Base-by-base conservation (phyloP, 169 alveolate genomes). In the Blepharisma undulans region DNA sequence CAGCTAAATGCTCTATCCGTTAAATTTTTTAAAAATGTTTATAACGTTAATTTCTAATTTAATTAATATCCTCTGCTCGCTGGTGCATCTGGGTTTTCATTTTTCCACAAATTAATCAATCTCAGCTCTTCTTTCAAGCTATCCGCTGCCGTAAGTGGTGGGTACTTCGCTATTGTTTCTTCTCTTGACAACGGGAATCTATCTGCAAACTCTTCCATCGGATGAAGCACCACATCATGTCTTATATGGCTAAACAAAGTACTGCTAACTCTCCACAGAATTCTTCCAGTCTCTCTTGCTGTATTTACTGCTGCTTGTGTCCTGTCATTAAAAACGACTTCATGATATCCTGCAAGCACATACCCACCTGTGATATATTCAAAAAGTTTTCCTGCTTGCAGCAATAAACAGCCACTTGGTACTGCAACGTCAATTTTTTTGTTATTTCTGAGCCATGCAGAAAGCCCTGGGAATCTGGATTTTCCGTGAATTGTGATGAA, bases 401-500 rank as follows among this genome's bases (percentile, higher is more conserved):
- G 86, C 0, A 96, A 89, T 14, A 96, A 82, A 80, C 97, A 95
- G 8, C 98, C 98, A 48, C 92, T 95, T 14, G 96, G 97, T 7
- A 96, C 95, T 34, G 92, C 88, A 10, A 96, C 97, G 7, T 95
- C 79, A 32, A 94, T 76, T 76, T 92, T 96, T 78, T 92, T 91
- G 77, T 94, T 93, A 80, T 94, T 94, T 76, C 96, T 77, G n/a
- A 94, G 93, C 98, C 98, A 96, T 16, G 94, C 86, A 81, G 33
- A 94, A 14, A 96, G 92, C 4, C 98, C 98, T 32, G 98, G 98
- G 90, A 91, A 96, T 33, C 98, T 85, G 14, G 95, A 89, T 82
- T 96, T 96, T 19, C 98, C 98, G 80, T 96, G 98, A 48, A 96
- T 96, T 19, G 98, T 96, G 21, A 96, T 33, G 92, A 96, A 96